These are phyloP conservation scores for Iberis pinnata DNA, from an alignment of 345 rosid species.

Conservation along the genomic window DNA sequence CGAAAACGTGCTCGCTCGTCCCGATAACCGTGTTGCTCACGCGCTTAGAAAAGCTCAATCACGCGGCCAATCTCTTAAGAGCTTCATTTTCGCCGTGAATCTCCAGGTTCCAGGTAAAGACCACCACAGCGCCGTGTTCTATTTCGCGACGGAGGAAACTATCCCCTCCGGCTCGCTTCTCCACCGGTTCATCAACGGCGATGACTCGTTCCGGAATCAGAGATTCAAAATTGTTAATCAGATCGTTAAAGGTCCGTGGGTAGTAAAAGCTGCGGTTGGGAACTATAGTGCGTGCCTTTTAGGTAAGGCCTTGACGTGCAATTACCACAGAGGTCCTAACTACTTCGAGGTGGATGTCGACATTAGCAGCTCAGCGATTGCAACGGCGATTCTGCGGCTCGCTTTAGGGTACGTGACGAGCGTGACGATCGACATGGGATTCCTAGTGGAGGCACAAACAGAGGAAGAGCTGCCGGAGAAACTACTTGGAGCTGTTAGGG, in stretches of 20 bases:
- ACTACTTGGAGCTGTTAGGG: conserved; percentile 74
- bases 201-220: conserved; percentile 67
- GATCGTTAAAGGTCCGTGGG: conserved; percentile 92
- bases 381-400: conserved; percentile 61
- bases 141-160: conserved; percentile 73
- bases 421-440: conserved; percentile 87
- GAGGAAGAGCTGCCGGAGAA: conserved; percentile 85
- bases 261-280: conserved; percentile 73
- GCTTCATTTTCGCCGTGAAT: conserved; percentile 67
- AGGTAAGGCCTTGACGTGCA: conserved; percentile 72
- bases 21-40: conserved; percentile 59
- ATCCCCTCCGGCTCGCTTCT: conserved; percentile 58
- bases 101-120: conserved; percentile 82
- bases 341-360: conserved; percentile 88
- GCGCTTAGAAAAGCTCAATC: conserved; percentile 52
- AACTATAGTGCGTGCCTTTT: conserved; percentile 69
- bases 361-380: conserved; percentile 68
- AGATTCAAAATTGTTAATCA: conserved; percentile 72
- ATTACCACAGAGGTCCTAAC: conserved; percentile 68
- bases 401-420: conserved; percentile 74
- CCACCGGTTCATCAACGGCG: conserved; percentile 61
- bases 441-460: conserved; percentile 67
- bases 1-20: conserved; percentile 57
- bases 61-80: conserved; percentile 42
- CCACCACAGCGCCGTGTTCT: conserved; percentile 78